Evolutionary conservation across 805 yeast species (phyloP).

Genomic region (Myxozyma udenii): DNA sequence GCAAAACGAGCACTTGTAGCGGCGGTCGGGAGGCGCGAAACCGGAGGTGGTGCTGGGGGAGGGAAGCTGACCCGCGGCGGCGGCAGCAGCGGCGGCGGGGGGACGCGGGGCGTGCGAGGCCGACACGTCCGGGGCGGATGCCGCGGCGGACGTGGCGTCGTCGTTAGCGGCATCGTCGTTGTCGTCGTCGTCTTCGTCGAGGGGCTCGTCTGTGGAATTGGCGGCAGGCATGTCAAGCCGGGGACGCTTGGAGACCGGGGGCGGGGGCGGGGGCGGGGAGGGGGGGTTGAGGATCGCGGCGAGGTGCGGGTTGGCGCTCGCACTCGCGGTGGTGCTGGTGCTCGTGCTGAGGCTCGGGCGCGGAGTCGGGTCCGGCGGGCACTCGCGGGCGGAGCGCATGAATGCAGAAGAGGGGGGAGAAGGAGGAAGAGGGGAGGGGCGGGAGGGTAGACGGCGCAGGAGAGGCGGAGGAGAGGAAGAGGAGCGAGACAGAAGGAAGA

Average conservation of each 20-base stretch:
- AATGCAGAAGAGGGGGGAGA: conserved; percentile 1
- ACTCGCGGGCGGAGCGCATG: neutral
- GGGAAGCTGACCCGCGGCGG: neutral
- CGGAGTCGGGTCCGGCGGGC: neutral
- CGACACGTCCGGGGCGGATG: conserved; percentile 33
- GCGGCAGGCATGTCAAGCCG: too few relatives aligned
- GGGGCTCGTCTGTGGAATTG: too few relatives aligned
- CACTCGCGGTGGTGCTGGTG: neutral
- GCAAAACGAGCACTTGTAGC: conserved; percentile 75
- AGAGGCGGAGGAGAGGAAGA: neutral
- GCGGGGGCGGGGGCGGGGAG: too few relatives aligned
- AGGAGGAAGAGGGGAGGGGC: neutral
- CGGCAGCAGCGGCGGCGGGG: conserved; percentile 1
- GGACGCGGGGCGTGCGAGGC: neutral
- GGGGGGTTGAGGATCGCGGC: neutral
- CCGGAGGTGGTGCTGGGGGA: too few relatives aligned
- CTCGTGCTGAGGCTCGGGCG: neutral
- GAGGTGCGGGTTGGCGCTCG: neutral
- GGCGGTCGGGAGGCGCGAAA: conserved; percentile 54
- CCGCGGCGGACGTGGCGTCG: neutral
- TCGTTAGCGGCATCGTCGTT: neutral
- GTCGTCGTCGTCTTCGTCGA: neutral
- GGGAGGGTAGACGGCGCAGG: neutral
- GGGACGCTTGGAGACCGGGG: too few relatives aligned
- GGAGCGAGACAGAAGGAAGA: neutral